phyloP scores from a whole-genome alignment of 306 rosid genomes.

The Trichosanthes truncata region DNA sequence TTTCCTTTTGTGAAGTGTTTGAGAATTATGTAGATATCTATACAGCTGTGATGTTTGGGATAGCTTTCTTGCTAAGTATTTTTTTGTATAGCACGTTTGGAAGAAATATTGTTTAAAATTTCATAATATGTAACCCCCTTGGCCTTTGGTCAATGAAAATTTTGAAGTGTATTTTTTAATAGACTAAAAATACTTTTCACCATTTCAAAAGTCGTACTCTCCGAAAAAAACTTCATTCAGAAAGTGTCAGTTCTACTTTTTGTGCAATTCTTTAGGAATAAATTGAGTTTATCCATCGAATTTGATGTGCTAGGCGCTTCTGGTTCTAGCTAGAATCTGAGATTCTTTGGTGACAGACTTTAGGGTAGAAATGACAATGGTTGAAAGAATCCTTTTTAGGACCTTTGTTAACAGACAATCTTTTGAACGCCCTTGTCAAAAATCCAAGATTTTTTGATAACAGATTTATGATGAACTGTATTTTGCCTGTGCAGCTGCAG shows the following conservation, averaged over 20 bases:
- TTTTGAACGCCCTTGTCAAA: not conserved
- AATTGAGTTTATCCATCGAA: not conserved
- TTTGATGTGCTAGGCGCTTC: not conserved
- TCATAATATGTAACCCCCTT: not conserved
- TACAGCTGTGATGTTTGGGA: not conserved
- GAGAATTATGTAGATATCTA: not conserved
- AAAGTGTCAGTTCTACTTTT: not conserved
- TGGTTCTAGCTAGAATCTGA: not conserved
- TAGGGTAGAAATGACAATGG: not conserved
- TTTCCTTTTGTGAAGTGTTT: not conserved
- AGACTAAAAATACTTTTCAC: not conserved
- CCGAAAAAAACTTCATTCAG: no score
- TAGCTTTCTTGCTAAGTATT: not conserved
- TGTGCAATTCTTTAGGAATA: not conserved
- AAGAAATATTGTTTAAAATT: not conserved
- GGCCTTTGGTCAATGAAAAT: not conserved
- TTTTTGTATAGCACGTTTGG: no score
- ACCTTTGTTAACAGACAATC: not conserved
- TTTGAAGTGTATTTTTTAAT: no score
- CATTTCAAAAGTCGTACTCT: not conserved
- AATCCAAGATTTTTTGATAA: not conserved
- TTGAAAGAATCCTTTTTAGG: not conserved
- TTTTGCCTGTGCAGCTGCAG: constrained; percentile 43
- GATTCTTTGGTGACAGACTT: not conserved
- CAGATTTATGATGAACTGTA: not conserved